These are phyloP conservation scores for Iodosphaeria phyllophila DNA, from an alignment of 2,329 filamentous ascomycete genomes.

Conservation along the genomic window DNA sequence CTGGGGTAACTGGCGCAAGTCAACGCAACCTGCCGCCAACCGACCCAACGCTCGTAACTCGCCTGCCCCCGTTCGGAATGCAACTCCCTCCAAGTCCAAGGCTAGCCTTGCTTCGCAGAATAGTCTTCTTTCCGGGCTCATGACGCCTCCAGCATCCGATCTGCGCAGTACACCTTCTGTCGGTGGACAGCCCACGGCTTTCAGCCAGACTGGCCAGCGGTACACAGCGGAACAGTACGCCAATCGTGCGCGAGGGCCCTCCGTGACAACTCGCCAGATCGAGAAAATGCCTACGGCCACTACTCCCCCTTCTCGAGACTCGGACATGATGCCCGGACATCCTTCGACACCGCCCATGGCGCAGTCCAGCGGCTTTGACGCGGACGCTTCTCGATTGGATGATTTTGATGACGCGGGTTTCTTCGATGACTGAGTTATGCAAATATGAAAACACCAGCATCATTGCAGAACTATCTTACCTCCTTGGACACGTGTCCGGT, in stretches of 20 bases:
- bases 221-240: slow-evolving; percentile 32
- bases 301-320: slow-evolving; percentile 23
- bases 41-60: slow-evolving; percentile 28
- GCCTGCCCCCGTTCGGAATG: slow-evolving; percentile 19
- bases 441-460: too few species aligned
- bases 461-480: too few species aligned
- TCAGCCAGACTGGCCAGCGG: slow-evolving; percentile 38
- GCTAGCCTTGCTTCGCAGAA: slow-evolving; percentile 30
- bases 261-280: slow-evolving; percentile 15
- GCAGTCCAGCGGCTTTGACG: slow-evolving; percentile 37
- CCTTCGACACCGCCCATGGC: slow-evolving; percentile 45
- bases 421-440: slow-evolving; percentile 29
- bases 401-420: slow-evolving; percentile 42
- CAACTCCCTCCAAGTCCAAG: slow-evolving; percentile 32
- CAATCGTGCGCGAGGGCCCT: slow-evolving; percentile 15
- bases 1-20: slow-evolving; percentile 88
- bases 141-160: slow-evolving; percentile 75
- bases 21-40: slow-evolving; percentile 28
- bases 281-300: slow-evolving; percentile 20
- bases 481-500: too few species aligned
- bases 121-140: slow-evolving; percentile 54
- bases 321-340: too few species aligned
- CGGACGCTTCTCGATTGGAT: slow-evolving; percentile 34
- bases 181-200: slow-evolving; percentile 47
- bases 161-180: slow-evolving; percentile 40